Conservation (phyloP, 495 filamentous ascomycete species). For the Trichoderma gamsii region DNA sequence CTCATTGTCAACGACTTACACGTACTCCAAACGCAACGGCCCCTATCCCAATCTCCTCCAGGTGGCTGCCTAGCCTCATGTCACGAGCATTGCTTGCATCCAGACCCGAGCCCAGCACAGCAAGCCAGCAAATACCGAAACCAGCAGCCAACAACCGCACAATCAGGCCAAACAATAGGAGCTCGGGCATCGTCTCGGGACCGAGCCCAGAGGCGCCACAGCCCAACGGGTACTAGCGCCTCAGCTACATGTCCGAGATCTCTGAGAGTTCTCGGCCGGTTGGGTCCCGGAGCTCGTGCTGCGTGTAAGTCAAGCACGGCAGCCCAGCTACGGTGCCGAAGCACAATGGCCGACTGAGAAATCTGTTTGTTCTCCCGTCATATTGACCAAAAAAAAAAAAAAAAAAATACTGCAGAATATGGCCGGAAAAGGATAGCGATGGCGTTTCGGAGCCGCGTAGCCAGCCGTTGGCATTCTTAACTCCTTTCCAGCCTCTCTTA, state of each 20-base stretch:
- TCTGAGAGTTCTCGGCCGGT: background rate
- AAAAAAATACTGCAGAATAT: background rate
- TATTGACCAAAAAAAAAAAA: no score
- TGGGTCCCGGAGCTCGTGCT: background rate
- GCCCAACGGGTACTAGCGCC: constrained; percentile 9
- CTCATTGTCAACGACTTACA: no score
- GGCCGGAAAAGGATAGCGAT: background rate
- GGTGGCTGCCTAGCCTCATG: no score
- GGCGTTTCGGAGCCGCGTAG: no score
- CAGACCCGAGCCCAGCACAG: no score
- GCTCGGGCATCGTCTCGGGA: constrained; percentile 2
- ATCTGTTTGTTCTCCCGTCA: background rate
- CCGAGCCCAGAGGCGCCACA: background rate
- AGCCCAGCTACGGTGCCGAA: background rate
- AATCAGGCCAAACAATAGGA: background rate
- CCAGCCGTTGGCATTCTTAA: no score
- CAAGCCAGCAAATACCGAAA: no score
- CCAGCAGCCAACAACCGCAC: no score
- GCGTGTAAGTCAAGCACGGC: background rate
- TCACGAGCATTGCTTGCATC: no score
- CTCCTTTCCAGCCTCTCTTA: no score
- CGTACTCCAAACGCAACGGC: no score
- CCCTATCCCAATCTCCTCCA: no score
- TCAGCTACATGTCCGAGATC: constrained; percentile 2
- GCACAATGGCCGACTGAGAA: background rate